phyloP scores from a whole-genome alignment of 208 protist species.

The Acanthamoeba sp. region DNA sequence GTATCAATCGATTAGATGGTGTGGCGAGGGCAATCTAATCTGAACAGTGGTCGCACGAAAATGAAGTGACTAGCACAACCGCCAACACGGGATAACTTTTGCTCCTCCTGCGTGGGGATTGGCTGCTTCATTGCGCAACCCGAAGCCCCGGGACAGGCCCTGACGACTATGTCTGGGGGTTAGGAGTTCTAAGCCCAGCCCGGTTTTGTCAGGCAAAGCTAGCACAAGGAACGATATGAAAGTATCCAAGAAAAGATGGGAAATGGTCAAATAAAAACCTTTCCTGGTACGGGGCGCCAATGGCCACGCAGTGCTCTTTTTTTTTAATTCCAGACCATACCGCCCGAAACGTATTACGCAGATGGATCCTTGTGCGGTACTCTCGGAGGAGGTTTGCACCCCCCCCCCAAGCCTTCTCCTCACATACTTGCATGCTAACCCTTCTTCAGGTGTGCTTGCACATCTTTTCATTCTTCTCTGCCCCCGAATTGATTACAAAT shows the following conservation, averaged over 20 bases:
- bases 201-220: no score
- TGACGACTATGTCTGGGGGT: no score
- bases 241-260: background rate
- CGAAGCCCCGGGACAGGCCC: no score
- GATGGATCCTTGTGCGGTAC: background rate
- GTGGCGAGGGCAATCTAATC: background rate
- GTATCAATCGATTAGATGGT: background rate
- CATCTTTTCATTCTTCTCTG: slow-evolving; percentile 58
- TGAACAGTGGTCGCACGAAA: background rate
- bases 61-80: no score
- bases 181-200: no score
- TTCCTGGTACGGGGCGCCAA: no score
- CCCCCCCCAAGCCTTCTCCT: background rate
- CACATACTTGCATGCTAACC: background rate
- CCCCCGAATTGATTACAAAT: slow-evolving; percentile 1
- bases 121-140: no score
- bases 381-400: background rate
- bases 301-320: no score
- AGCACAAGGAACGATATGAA: no score
- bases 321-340: background rate
- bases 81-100: no score
- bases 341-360: background rate
- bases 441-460: slow-evolving; percentile 49
- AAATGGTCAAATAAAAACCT: background rate
- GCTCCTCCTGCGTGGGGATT: no score